A percentile compares a stretch with the other conserved stretches of the same genome.
Conservation (phyloP, 208 protist genomes). For the Wallacemonas sp. region DNA sequence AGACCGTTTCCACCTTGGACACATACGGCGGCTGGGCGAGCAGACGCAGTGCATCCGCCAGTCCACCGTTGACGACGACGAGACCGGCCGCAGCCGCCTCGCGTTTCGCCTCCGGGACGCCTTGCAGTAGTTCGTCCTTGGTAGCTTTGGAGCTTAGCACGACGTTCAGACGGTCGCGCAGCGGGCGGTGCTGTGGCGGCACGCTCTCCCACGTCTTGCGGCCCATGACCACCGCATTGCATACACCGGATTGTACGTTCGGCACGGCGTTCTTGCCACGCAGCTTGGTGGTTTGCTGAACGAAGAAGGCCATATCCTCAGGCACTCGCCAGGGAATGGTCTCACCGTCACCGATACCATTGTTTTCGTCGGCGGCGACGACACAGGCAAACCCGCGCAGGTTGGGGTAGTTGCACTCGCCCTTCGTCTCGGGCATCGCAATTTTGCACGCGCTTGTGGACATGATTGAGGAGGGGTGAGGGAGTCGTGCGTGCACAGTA, state of each 20-base stretch:
- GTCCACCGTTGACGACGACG: constrained; percentile 53
- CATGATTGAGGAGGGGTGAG: neutral
- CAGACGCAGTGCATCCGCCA: constrained; percentile 46
- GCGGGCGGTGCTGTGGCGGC: constrained; percentile 84
- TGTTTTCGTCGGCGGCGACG: constrained; percentile 63
- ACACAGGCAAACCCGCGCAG: constrained; percentile 74
- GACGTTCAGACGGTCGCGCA: constrained; percentile 91
- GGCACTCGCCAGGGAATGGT: constrained; percentile 86
- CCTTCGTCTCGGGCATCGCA: constrained; percentile 55
- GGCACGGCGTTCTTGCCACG: constrained; percentile 51
- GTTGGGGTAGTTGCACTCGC: constrained; percentile 36
- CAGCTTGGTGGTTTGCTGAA: constrained; percentile 74
- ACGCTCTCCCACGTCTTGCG: constrained; percentile 97
- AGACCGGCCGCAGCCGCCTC: constrained; percentile 34
- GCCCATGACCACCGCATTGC: constrained; percentile 97
- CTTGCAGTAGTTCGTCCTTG: constrained; percentile 38
- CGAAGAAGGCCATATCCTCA: constrained; percentile 89
- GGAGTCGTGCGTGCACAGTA: too few species aligned
- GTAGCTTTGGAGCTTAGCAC: constrained; percentile 72
- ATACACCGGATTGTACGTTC: constrained; percentile 20
- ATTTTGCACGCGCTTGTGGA: constrained; percentile 55
- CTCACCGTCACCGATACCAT: constrained; percentile 80
- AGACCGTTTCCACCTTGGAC: constrained; percentile 79
- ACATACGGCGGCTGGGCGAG: constrained; percentile 59
- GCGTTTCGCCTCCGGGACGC: constrained; percentile 48